Base-by-base conservation (phyloP, 2,329 filamentous ascomycete species). In the Penicillium digitatum region DNA sequence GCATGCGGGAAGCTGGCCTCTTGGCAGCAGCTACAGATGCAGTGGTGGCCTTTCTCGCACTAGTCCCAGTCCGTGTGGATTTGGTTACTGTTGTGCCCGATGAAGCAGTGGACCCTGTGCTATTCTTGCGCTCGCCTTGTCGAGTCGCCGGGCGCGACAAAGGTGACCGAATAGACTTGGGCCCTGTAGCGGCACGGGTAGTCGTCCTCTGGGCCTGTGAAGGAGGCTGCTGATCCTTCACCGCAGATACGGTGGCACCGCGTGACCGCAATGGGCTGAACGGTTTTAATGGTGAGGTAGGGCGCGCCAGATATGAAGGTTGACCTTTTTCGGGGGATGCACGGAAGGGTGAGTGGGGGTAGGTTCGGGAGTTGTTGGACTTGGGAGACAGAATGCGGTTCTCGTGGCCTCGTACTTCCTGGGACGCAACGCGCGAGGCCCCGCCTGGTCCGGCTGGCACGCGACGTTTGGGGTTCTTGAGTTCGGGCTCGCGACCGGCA, bases 371-470 rank as follows among this genome's bases (percentile, higher is more conserved):
- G 68, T 95, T 95, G 55, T 87, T 87, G 0, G 89, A 92, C 49
- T 89, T 87, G 2, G 90, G 90, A 1, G 91, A 95, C 3, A 95
- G 79, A 35, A 95, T 82, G 24, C 70, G 87, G 80, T 47, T 80
- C 75, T 58, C 82, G 72, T 61, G 77, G 66, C 59, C 78, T 66
- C 63, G 73, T 67, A 62, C 74, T 64, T 58, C 78, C 55, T 75
- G 76, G 20, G 74, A 78, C 53, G 68, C 73, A 50, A 69, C 72
- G 54, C 73, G 76, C 11, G 74, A 71, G 37, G 72, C 65, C 27
- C 70, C 69, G 34, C 68, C 69, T 37, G 69, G 71, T 26, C 68
- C 58, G 20, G 74, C 72, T 11, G 74, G 72, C 42, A 79, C 81
- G 16, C 76, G 72, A 65, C 91, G 92, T 79, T 93, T 93, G 3